Evolutionary conservation across 495 filamentous ascomycete genomes (phyloP).

Genomic region (Neurospora hispaniola): DNA sequence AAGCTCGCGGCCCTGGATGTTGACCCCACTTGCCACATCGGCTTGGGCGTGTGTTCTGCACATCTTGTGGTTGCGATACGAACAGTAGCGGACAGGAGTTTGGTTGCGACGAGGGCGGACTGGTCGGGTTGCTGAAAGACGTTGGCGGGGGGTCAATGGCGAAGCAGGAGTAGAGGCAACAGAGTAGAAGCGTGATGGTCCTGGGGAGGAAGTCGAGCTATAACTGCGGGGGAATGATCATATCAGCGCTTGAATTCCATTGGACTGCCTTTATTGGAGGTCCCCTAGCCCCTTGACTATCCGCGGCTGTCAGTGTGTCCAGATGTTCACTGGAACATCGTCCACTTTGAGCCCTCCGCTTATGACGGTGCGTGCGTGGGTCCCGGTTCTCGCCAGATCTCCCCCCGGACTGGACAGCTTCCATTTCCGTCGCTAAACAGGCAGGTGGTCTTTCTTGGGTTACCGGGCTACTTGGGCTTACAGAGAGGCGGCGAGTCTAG

Average conservation of each 20-base stretch:
- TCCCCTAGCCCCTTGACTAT: background rate
- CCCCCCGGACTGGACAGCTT: background rate
- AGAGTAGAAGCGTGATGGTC: slow-evolving; percentile 10
- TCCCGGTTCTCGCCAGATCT: background rate
- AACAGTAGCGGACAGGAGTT: slow-evolving; percentile 35
- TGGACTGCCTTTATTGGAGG: background rate
- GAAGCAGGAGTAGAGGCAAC: background rate
- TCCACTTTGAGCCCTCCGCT: background rate
- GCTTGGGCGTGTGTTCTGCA: slow-evolving; percentile 37
- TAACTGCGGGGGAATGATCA: slow-evolving; percentile 16
- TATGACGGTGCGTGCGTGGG: background rate
- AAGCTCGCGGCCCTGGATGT: slow-evolving; percentile 44
- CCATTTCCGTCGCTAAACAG: background rate
- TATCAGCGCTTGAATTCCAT: background rate
- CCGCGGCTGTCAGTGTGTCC: background rate
- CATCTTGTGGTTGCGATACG: slow-evolving; percentile 46
- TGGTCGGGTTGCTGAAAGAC: slow-evolving; percentile 6
- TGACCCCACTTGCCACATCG: slow-evolving; percentile 33
- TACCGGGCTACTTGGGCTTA: background rate
- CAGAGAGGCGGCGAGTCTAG: background rate
- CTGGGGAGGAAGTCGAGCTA: slow-evolving; percentile 4
- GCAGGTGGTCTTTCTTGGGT: background rate
- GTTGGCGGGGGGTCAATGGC: slow-evolving; percentile 5
- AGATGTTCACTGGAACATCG: background rate
- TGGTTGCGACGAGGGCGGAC: slow-evolving; percentile 13